A percentile compares a stretch with the other conserved stretches of the same genome.
These are phyloP conservation scores for Candida sp. DNA, from an alignment of 1,139 yeast genomes.

Conservation along the genomic window DNA sequence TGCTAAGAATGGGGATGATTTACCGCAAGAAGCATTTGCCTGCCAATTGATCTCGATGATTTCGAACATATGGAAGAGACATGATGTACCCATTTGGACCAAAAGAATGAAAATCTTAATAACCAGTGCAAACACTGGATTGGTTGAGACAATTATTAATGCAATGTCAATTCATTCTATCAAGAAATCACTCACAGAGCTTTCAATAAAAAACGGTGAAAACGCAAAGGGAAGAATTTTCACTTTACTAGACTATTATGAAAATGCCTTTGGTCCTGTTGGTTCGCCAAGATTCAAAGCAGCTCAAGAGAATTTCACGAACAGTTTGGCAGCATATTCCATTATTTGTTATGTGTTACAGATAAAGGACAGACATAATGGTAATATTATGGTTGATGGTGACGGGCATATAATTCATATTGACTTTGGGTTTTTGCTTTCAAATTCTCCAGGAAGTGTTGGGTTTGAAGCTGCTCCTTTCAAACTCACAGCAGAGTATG, in stretches of 20 bases:
- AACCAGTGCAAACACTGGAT: slow-evolving; percentile 88
- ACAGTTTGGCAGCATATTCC: slow-evolving; percentile 88
- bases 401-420: slow-evolving; percentile 97
- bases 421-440: slow-evolving; percentile 91
- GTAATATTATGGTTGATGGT: slow-evolving; percentile 91
- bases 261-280: slow-evolving; percentile 69
- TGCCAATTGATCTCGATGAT: slow-evolving; percentile 90
- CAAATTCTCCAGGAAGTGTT: slow-evolving; percentile 95
- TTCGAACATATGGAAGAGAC: slow-evolving; percentile 79
- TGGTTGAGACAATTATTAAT: slow-evolving; percentile 94
- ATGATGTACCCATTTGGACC: slow-evolving; percentile 80
- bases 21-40: slow-evolving; percentile 98
- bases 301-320: slow-evolving; percentile 85
- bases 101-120: slow-evolving; percentile 90
- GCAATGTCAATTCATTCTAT: slow-evolving; percentile 94
- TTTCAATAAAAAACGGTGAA: slow-evolving; percentile 68
- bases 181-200: slow-evolving; percentile 85
- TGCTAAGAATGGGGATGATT: slow-evolving; percentile 94
- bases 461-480: slow-evolving; percentile 99
- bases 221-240: slow-evolving; percentile 72
- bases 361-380: slow-evolving; percentile 95
- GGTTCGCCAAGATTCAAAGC: slow-evolving; percentile 54
- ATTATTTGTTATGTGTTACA: slow-evolving; percentile 87
- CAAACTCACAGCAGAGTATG: slow-evolving; percentile 86
- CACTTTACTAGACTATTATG: slow-evolving; percentile 77